Conservation (phyloP, 2,329 filamentous ascomycete genomes). For the Ophiostoma piceae region DNA sequence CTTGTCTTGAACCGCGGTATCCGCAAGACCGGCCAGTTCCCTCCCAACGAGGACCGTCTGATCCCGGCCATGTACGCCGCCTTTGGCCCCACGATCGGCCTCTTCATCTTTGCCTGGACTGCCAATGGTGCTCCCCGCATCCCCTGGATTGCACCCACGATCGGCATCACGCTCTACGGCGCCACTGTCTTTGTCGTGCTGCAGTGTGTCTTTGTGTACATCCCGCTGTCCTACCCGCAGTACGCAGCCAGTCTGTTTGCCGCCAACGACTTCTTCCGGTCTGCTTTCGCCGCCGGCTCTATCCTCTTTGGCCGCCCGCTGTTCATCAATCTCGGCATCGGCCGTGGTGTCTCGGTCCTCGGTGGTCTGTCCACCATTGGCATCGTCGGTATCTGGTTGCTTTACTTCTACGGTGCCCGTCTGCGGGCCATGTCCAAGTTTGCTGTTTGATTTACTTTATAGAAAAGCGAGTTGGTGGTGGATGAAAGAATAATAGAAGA, state of each 20-base stretch:
- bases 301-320: slow-evolving; percentile 57
- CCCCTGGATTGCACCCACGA: slow-evolving; percentile 52
- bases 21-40: slow-evolving; percentile 41
- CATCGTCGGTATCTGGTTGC: slow-evolving; percentile 53
- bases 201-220: slow-evolving; percentile 57
- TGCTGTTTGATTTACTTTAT: slow-evolving; percentile 32
- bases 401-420: slow-evolving; percentile 53
- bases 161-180: slow-evolving; percentile 54
- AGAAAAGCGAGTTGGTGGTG: neutral
- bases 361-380: slow-evolving; percentile 50
- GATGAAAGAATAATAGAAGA: neutral
- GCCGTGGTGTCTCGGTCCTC: slow-evolving; percentile 51
- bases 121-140: slow-evolving; percentile 40
- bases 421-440: slow-evolving; percentile 55
- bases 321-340: slow-evolving; percentile 55
- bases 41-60: slow-evolving; percentile 50
- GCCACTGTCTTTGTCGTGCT: slow-evolving; percentile 50
- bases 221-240: slow-evolving; percentile 50
- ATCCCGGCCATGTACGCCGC: slow-evolving; percentile 50
- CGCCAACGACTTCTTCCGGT: slow-evolving; percentile 55
- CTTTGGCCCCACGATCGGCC: slow-evolving; percentile 51
- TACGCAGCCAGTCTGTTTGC: slow-evolving; percentile 57
- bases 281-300: slow-evolving; percentile 53
- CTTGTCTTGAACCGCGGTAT: slow-evolving; percentile 50
- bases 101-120: slow-evolving; percentile 59